These are phyloP conservation scores for Verticillium albo-atrum DNA, from an alignment of 2,329 filamentous ascomycete species.

Conservation along the genomic window DNA sequence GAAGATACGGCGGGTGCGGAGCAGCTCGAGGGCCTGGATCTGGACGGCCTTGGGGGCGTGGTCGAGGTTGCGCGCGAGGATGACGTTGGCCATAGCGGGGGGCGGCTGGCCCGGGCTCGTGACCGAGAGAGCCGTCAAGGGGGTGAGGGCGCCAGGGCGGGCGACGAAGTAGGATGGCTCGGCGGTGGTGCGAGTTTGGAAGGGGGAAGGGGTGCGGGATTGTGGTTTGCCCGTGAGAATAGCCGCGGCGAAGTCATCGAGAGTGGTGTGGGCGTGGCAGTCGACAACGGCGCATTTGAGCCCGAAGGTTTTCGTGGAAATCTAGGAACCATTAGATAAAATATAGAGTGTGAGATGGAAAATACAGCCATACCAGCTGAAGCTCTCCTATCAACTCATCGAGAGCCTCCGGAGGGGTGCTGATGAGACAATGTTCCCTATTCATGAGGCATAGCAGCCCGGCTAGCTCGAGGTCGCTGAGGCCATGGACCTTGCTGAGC, in stretches of 20 bases:
- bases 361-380: slow-evolving; percentile 48
- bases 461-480: slow-evolving; percentile 87
- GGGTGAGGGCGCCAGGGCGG: slow-evolving; percentile 12
- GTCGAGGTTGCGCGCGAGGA: slow-evolving; percentile 79
- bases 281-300: slow-evolving; percentile 66
- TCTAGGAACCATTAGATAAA: slow-evolving; percentile 33
- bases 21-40: slow-evolving; percentile 73
- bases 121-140: slow-evolving; percentile 18
- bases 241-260: slow-evolving; percentile 74
- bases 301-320: slow-evolving; percentile 67
- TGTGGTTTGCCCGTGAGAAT: slow-evolving; percentile 46
- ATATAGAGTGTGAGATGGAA: background rate
- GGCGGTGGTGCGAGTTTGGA: slow-evolving; percentile 10
- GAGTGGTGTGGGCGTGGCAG: slow-evolving; percentile 67
- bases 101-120: slow-evolving; percentile 11
- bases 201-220: slow-evolving; percentile 19
- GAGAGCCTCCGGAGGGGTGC: slow-evolving; percentile 59
- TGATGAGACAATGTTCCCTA: slow-evolving; percentile 84
- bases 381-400: slow-evolving; percentile 71
- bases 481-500: slow-evolving; percentile 65
- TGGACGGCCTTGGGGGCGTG: slow-evolving; percentile 71
- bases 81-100: slow-evolving; percentile 65
- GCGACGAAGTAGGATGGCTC: slow-evolving; percentile 14
- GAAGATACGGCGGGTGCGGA: slow-evolving; percentile 74
- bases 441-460: slow-evolving; percentile 75